Conservation (phyloP, 345 rosid genomes). For the Clausena lansium region DNA sequence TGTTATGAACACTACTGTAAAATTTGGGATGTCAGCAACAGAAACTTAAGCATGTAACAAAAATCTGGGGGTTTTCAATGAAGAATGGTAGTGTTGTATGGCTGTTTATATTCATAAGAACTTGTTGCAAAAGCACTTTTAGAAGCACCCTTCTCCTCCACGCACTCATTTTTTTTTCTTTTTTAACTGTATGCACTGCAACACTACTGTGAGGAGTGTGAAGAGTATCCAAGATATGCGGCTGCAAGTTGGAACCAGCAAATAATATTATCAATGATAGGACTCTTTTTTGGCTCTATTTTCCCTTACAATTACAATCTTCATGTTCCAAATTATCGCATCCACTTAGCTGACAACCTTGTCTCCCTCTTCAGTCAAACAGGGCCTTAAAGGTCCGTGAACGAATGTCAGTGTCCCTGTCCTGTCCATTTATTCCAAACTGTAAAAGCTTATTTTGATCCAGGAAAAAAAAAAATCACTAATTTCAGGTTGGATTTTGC, state of each 20-base stretch:
- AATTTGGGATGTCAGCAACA: too few species aligned
- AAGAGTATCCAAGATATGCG: neutral
- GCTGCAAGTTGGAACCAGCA: neutral
- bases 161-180: neutral
- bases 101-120: neutral
- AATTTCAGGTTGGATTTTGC: conserved; percentile 16
- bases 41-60: too few species aligned
- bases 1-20: too few species aligned
- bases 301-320: neutral
- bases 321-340: neutral
- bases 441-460: neutral
- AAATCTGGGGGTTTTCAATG: too few species aligned
- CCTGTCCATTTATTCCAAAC: conserved; percentile 23
- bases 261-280: neutral
- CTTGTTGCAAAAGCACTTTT: neutral
- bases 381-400: conserved; percentile 17
- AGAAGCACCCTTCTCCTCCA: neutral
- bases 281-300: neutral
- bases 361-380: conserved; percentile 22
- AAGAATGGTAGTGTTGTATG: too few species aligned
- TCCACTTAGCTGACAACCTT: conserved; percentile 20
- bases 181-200: neutral
- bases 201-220: neutral
- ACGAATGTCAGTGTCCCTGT: too few species aligned
- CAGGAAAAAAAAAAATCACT: conserved; percentile 21